Conservation (phyloP, 805 yeast species). For the Cyberlindnera saturnus region DNA sequence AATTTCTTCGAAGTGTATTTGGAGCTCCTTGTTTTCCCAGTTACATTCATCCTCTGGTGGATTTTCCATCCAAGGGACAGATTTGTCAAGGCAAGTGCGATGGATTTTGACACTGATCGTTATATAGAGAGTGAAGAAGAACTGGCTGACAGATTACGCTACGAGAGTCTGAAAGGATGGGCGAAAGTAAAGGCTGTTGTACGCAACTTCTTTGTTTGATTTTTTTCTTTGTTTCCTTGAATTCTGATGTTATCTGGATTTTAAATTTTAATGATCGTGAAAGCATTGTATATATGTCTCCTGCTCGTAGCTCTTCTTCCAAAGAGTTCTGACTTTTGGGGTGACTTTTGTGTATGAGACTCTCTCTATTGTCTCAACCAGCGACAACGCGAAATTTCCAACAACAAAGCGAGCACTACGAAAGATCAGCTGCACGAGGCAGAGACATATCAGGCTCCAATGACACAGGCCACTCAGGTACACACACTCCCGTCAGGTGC, state of each 20-base stretch:
- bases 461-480: not conserved
- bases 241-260: not conserved
- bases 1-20: slow-evolving; percentile 40
- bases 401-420: no score
- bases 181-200: slow-evolving; percentile 25
- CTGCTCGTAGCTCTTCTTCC: no score
- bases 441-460: no score
- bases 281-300: no score
- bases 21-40: slow-evolving; percentile 43
- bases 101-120: slow-evolving; percentile 49
- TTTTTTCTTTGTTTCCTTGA: not conserved
- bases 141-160: slow-evolving; percentile 3
- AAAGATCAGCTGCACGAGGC: no score
- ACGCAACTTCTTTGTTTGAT: slow-evolving; percentile 10
- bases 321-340: no score
- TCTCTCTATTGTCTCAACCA: no score
- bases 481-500: slow-evolving; percentile 1
- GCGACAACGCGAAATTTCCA: no score
- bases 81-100: slow-evolving; percentile 37
- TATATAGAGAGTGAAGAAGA: slow-evolving; percentile 48
- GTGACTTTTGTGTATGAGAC: no score
- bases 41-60: slow-evolving; percentile 38
- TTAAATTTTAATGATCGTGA: no score
- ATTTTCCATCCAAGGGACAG: slow-evolving; percentile 31
- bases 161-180: slow-evolving; percentile 34